These are phyloP conservation scores for Alternaria infectoria DNA, from an alignment of 2,329 filamentous ascomycete species.

Conservation along the genomic window DNA sequence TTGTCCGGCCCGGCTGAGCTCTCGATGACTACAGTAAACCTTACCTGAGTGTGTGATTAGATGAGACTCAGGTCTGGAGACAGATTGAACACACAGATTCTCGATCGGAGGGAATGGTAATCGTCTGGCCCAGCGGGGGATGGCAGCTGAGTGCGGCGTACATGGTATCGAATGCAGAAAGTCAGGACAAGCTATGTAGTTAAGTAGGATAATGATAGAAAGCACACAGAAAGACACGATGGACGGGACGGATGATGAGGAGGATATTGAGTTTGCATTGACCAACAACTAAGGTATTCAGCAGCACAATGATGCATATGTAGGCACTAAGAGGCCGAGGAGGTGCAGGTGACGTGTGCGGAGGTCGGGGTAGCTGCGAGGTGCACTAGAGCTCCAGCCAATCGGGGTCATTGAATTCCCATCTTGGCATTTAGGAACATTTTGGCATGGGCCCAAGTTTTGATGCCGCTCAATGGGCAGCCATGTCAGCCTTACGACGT, in stretches of 20 bases:
- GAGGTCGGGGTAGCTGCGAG: conserved; percentile 28
- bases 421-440: conserved; percentile 26
- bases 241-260: neutral
- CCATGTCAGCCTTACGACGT: conserved; percentile 39
- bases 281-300: conserved; percentile 1
- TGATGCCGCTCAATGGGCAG: conserved; percentile 25
- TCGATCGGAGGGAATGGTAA: conserved; percentile 58
- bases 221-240: conserved; percentile 4
- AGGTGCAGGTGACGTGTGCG: conserved; percentile 26
- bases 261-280: conserved; percentile 7
- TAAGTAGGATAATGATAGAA: neutral
- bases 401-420: conserved; percentile 17
- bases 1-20: conserved; percentile 62
- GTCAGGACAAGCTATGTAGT: neutral
- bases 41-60: conserved; percentile 47
- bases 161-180: conserved; percentile 38
- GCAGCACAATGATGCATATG: conserved; percentile 7
- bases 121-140: conserved; percentile 79
- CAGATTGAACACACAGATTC: conserved; percentile 41
- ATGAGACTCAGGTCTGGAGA: conserved; percentile 12
- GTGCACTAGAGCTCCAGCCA: conserved; percentile 19
- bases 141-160: conserved; percentile 65
- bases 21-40: conserved; percentile 74
- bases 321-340: conserved; percentile 11
- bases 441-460: conserved; percentile 18